Percentiles rank a stretch among this genome's conserved stretches.
Evolutionary conservation across 139 green algal genomes (phyloP).

Genomic region (Tetraselmis striata): DNA sequence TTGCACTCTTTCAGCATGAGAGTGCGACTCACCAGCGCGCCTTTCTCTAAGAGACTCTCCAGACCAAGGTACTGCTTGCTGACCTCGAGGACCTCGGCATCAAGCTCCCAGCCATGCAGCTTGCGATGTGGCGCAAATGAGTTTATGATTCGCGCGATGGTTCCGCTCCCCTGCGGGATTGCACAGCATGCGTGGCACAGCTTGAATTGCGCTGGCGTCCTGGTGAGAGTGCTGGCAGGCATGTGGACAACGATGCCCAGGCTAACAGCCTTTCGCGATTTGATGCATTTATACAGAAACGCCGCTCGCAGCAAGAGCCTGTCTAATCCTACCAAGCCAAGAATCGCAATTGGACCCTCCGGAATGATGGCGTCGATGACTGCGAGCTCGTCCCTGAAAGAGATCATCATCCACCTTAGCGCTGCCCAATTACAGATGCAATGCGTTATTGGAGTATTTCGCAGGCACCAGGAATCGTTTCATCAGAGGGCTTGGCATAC

Average conservation of each 20-base stretch:
- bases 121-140: conserved; percentile 2
- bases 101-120: conserved; percentile 20
- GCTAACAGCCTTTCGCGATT: too few relatives aligned
- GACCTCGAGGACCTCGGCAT: conserved; percentile 6
- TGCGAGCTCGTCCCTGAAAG: conserved; percentile 4
- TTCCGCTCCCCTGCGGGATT: not conserved
- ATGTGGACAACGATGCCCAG: too few relatives aligned
- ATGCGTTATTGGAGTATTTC: too few relatives aligned
- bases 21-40: not conserved
- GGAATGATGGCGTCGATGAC: not conserved
- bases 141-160: conserved; percentile 8
- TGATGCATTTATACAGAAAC: too few relatives aligned
- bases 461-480: too few relatives aligned
- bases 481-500: too few relatives aligned
- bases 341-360: conserved; percentile 12
- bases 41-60: not conserved
- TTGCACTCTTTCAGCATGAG: too few relatives aligned
- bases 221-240: too few relatives aligned
- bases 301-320: not conserved
- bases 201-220: too few relatives aligned
- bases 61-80: conserved; percentile 2
- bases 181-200: too few relatives aligned
- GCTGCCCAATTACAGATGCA: too few relatives aligned
- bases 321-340: conserved; percentile 6
- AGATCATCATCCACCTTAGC: too few relatives aligned